Conservation (phyloP, 2,329 filamentous ascomycete species). For the Fragosphaeria purpurea region DNA sequence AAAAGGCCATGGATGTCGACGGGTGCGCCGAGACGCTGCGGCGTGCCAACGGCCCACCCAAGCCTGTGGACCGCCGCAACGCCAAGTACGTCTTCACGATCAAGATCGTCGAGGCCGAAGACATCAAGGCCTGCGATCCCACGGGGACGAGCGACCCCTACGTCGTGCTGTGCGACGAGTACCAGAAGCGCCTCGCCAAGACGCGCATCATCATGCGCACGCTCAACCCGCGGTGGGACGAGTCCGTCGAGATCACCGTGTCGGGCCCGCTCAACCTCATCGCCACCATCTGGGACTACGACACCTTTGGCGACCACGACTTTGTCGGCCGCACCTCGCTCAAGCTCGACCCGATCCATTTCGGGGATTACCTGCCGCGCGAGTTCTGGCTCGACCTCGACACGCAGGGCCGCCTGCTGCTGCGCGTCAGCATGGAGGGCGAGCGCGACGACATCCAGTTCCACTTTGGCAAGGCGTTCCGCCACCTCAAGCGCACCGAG, state of each 20-base stretch:
- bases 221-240: conserved; percentile 93
- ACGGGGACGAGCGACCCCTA: conserved; percentile 93
- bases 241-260: conserved; percentile 91
- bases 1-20: conserved; percentile 84
- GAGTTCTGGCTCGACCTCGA: conserved; percentile 98
- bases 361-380: conserved; percentile 86
- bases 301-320: conserved; percentile 93
- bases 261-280: conserved; percentile 87
- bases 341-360: conserved; percentile 96
- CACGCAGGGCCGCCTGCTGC: conserved; percentile 79
- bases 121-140: conserved; percentile 95
- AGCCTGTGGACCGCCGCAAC: conserved; percentile 52
- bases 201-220: conserved; percentile 85
- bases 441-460: conserved; percentile 98
- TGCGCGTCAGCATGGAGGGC: conserved; percentile 96
- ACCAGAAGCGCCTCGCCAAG: conserved; percentile 91
- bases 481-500: conserved; percentile 88
- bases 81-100: conserved; percentile 96
- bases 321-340: conserved; percentile 94
- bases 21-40: conserved; percentile 75
- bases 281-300: conserved; percentile 96
- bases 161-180: conserved; percentile 92
- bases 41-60: conserved; percentile 59
- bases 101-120: conserved; percentile 96
- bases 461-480: conserved; percentile 94